phyloP scores from a whole-genome alignment of 192 early-diverging fungal genomes.

The Entomortierella beljakovae region DNA sequence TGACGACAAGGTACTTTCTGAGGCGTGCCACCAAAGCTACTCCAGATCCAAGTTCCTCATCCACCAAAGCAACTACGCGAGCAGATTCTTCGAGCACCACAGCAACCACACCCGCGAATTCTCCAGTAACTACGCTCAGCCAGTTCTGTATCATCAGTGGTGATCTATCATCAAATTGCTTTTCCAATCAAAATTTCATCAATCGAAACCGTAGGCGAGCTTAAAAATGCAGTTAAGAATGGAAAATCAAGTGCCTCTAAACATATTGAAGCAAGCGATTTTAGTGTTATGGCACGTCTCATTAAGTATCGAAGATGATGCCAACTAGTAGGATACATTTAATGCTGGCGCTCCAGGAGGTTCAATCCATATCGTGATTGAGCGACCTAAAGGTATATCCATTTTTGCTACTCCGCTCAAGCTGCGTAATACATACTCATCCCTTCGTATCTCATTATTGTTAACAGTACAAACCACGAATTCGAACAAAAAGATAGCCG shows the following conservation, averaged over 20 bases:
- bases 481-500: background rate
- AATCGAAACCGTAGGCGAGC: background rate
- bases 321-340: background rate
- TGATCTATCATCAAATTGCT: constrained; percentile 10
- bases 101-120: background rate
- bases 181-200: constrained; percentile 14
- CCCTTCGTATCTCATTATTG: background rate
- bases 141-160: constrained; percentile 30
- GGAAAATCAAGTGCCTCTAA: constrained; percentile 4
- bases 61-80: background rate
- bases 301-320: background rate
- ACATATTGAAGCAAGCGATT: constrained; percentile 16
- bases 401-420: background rate
- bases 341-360: background rate
- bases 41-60: background rate
- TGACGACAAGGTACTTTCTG: background rate
- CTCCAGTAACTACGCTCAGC: constrained; percentile 9
- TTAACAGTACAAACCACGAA: background rate
- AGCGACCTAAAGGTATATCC: constrained; percentile 26
- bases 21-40: background rate
- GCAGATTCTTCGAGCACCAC: background rate
- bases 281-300: constrained; percentile 14
- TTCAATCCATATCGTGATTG: constrained; percentile 5
- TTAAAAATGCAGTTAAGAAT: constrained; percentile 6
- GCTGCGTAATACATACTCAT: background rate